Evolutionary conservation across 345 rosid species (phyloP).

Genomic region (Linum tenue): DNA sequence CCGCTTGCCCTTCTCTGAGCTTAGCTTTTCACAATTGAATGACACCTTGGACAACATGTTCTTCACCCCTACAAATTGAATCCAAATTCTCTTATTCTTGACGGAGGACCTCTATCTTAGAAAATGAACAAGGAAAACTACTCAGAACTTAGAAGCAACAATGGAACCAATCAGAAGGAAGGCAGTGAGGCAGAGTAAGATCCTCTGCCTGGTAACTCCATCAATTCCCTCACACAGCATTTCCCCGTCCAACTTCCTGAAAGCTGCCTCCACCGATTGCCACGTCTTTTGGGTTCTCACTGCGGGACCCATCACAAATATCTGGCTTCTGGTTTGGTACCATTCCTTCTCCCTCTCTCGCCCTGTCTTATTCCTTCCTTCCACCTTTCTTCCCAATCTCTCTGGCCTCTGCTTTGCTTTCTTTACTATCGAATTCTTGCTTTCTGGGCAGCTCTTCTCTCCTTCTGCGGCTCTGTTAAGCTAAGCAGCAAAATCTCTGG

Average conservation of each 20-base stretch:
- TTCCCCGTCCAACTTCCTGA: conserved; percentile 13
- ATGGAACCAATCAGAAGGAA: conserved; percentile 4
- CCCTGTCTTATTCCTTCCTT: background rate
- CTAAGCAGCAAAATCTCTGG: background rate
- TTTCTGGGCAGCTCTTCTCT: background rate
- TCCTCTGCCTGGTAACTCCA: conserved; percentile 8
- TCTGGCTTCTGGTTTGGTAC: conserved; percentile 6
- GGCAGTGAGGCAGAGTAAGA: background rate
- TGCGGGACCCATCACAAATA: conserved; percentile 15
- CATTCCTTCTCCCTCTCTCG: background rate
- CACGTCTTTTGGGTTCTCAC: conserved; percentile 9
- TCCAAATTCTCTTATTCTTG: too few relatives aligned
- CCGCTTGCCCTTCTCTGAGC: too few relatives aligned
- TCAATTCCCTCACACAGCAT: conserved; percentile 2
- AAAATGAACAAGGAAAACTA: too few relatives aligned
- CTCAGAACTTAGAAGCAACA: too few relatives aligned
- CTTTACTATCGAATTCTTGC: background rate
- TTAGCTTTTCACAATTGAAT: too few relatives aligned
- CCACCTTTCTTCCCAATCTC: background rate
- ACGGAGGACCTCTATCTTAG: too few relatives aligned
- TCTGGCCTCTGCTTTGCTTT: background rate
- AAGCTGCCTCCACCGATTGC: background rate
- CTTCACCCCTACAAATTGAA: too few relatives aligned
- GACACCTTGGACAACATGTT: too few relatives aligned
- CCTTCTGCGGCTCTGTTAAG: background rate